phyloP scores from a whole-genome alignment of 768 basidiomycete species.

The Agaricus bisporus region DNA sequence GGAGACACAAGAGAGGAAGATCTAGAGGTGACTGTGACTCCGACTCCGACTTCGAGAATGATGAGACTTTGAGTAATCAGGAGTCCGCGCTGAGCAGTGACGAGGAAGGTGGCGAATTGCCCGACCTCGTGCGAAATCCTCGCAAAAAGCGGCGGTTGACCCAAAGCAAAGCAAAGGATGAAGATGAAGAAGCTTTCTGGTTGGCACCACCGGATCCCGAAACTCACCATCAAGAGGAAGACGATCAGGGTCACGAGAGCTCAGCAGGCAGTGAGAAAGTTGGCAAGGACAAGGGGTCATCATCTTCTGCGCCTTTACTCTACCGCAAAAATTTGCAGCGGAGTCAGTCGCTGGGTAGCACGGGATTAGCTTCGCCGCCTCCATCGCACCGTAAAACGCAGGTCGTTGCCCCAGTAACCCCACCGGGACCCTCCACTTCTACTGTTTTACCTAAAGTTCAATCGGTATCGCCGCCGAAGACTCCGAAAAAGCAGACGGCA shows the following conservation, averaged over 20 bases:
- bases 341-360: conserved; percentile 13
- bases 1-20: conserved; percentile 39
- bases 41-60: conserved; percentile 39
- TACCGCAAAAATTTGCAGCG: conserved; percentile 26
- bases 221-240: conserved; percentile 12
- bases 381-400: conserved; percentile 47
- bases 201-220: conserved; percentile 27
- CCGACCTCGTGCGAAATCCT: conserved; percentile 16
- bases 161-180: conserved; percentile 22
- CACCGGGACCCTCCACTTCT: conserved; percentile 7
- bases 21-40: conserved; percentile 40
- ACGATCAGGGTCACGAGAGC: conserved; percentile 8
- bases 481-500: conserved; percentile 25
- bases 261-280: conserved; percentile 11
- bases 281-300: conserved; percentile 1
- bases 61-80: conserved; percentile 15
- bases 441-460: conserved; percentile 12
- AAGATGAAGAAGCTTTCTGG: conserved; percentile 51
- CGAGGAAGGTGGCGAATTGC: conserved; percentile 24
- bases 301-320: conserved; percentile 23
- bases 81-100: conserved; percentile 19
- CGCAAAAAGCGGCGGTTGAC: conserved; percentile 36
- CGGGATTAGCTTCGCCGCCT: conserved; percentile 57
- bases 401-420: background rate
- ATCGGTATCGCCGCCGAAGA: conserved; percentile 32